phyloP scores from a whole-genome alignment of 768 basidiomycete genomes.

The Pleurotus salmoneostramineus region DNA sequence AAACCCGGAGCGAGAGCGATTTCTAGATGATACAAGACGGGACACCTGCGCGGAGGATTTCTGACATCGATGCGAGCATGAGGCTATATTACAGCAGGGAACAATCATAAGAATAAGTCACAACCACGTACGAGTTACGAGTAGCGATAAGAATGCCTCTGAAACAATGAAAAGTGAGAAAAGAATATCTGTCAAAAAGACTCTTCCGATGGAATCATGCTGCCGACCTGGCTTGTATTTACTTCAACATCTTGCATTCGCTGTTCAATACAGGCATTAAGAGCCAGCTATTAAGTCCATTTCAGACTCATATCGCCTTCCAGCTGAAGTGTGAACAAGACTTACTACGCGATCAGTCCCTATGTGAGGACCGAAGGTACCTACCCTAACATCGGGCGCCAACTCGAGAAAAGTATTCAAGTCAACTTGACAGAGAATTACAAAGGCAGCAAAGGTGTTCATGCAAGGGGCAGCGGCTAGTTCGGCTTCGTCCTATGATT shows the following conservation, averaged over 20 bases:
- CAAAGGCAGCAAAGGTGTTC: constrained; percentile 67
- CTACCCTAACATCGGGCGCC: constrained; percentile 41
- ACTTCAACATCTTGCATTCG: neutral
- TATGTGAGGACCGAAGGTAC: constrained; percentile 41
- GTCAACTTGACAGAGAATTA: constrained; percentile 52
- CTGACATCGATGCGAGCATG: too few species aligned
- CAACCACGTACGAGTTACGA: too few species aligned
- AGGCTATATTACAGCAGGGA: too few species aligned
- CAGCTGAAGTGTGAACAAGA: constrained; percentile 5
- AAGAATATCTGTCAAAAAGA: too few species aligned
- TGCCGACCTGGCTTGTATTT: neutral
- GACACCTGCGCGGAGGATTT: too few species aligned
- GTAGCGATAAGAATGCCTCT: too few species aligned
- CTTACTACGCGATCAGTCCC: constrained; percentile 53
- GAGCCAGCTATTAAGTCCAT: neutral
- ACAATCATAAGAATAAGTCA: too few species aligned
- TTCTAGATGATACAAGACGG: too few species aligned
- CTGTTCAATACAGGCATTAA: neutral
- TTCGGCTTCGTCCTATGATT: constrained; percentile 53
- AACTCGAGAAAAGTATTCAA: constrained; percentile 54
- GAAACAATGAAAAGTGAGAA: too few species aligned
- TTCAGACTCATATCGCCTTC: neutral
- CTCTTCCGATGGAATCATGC: too few species aligned
- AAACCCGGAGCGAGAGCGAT: too few species aligned
- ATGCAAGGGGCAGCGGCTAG: constrained; percentile 55